Evolutionary conservation across 2,329 filamentous ascomycete species (phyloP).

Genomic region (Colletotrichum tofieldiae): DNA sequence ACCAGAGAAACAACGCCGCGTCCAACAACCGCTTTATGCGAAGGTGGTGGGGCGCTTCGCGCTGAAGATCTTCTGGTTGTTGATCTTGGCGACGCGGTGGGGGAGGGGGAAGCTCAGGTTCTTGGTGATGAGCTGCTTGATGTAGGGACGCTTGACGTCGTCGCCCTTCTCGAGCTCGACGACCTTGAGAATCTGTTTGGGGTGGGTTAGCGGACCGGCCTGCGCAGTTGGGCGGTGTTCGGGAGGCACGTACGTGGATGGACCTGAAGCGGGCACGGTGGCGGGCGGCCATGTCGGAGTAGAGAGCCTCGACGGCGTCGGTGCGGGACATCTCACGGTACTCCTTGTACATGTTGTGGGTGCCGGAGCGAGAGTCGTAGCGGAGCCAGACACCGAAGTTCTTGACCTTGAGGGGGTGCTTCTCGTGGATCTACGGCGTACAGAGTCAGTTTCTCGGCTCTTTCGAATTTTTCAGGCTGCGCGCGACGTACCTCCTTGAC

Average conservation of each 20-base stretch:
- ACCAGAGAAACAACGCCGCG: constrained; percentile 63
- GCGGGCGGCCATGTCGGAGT: constrained; percentile 99
- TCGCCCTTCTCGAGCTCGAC: constrained; percentile 96
- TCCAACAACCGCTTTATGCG: constrained; percentile 77
- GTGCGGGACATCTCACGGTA: constrained; percentile 98
- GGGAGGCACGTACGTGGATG: constrained; percentile 85
- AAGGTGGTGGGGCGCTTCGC: constrained; percentile 96
- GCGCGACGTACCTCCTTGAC: constrained; percentile 86
- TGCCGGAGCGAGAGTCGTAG: constrained; percentile 99
- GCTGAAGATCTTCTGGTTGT: constrained; percentile 92
- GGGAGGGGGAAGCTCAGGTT: constrained; percentile 98
- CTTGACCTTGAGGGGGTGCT: constrained; percentile 99
- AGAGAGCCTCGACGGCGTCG: constrained; percentile 95
- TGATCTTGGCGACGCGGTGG: constrained; percentile 90
- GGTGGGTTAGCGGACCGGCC: constrained; percentile 18
- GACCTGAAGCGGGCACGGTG: constrained; percentile 98
- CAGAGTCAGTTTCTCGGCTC: not conserved
- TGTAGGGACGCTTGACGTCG: constrained; percentile 98
- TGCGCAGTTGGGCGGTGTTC: too few species aligned
- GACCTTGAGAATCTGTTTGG: constrained; percentile 90
- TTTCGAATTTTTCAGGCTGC: not conserved
- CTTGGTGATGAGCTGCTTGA: constrained; percentile 98
- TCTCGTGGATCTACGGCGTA: constrained; percentile 84
- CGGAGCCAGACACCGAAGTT: constrained; percentile 99
- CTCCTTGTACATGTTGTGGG: constrained; percentile 99